Base-by-base conservation (phyloP, 192 early-diverging fungal genomes). In the Mycoemilia scoparia region DNA sequence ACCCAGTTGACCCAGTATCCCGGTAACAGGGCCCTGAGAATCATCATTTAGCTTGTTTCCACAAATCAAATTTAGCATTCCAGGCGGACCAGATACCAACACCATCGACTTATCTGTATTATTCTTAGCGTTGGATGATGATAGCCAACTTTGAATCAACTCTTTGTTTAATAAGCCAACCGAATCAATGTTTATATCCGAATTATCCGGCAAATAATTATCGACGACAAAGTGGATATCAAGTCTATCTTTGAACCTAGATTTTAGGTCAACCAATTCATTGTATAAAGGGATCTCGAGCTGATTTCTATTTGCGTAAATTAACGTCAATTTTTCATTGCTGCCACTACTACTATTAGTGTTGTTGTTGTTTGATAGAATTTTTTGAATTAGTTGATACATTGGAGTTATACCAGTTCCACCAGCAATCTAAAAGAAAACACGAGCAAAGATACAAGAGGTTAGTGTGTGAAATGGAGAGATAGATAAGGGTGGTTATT, bases 391-490 rank as follows among this genome's bases (percentile, higher is more conserved):
- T 8, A 76, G 45, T 41, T 75, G 68, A 43, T 73, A 63, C 60
- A 83, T 67, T 21, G 77, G 77, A 3, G 79, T 68, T 13, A 79
- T 71, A n/a, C 79, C 79, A 2, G 79, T 78, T n/a, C 79, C 79
- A 47, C 79, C 79, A 26, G 76, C 77, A 36, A 83, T n/a, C n/a
- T n/a, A n/a, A n/a, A n/a, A n/a, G n/a, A n/a, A n/a, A 62, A 67
- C 71, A 56, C 13, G 2, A 14, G 27, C 15, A 29, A 21, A 13
- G 25, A 42, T 25, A 33, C 5, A 20, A 38, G 13, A 8, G 16
- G 15, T 8, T 10, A 11, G 39, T 10, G 13, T 33, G 17, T 19
- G 20, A 36, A 28, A 11, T 22, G 18, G 39, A 19, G 21, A 24
- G 10, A 7, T 35, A 38, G n/a, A n/a, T n/a, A n/a, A n/a, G n/a